These are phyloP conservation scores for Termitomyces sp. DNA, from an alignment of 768 basidiomycete species.

Conservation along the genomic window DNA sequence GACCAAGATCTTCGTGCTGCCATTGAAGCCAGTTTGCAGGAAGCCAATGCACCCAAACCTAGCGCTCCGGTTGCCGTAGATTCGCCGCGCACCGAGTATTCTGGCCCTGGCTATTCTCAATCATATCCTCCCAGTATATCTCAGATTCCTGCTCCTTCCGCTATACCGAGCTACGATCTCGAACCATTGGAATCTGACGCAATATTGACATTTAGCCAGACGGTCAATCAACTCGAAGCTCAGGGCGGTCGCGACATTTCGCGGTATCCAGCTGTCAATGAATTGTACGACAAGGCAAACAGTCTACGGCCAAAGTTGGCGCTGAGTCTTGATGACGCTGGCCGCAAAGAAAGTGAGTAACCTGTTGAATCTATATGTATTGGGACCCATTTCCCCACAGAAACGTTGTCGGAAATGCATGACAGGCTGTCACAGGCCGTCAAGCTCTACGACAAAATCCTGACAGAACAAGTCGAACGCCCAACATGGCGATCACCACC, in stretches of 20 bases:
- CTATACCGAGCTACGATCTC: conserved; percentile 76
- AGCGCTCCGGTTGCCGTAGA: conserved; percentile 70
- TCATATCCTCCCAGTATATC: conserved; percentile 36
- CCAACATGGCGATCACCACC: conserved; percentile 55
- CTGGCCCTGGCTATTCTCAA: conserved; percentile 36
- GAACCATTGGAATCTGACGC: conserved; percentile 78
- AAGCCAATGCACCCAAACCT: conserved; percentile 71
- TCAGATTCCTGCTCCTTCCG: conserved; percentile 39
- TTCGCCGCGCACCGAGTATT: conserved; percentile 41
- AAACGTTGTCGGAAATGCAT: conserved; percentile 90
- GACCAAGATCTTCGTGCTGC: conserved; percentile 91
- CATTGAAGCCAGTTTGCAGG: conserved; percentile 92
- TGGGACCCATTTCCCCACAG: conserved; percentile 30
- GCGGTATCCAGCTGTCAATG: conserved; percentile 78
- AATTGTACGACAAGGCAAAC: conserved; percentile 81
- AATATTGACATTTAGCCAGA: conserved; percentile 88
- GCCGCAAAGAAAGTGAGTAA: conserved; percentile 72
- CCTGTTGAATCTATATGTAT: background rate
- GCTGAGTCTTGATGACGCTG: conserved; percentile 78
- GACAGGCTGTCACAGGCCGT: conserved; percentile 91
- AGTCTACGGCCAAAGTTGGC: conserved; percentile 77
- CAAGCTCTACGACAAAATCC: conserved; percentile 82
- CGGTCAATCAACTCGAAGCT: conserved; percentile 76
- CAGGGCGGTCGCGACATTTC: conserved; percentile 76
- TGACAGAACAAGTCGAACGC: conserved; percentile 77